A percentile compares a stretch with the other conserved stretches of the same genome.
Conservation (phyloP, 257 asterid species). For the Solanum dulcamara region DNA sequence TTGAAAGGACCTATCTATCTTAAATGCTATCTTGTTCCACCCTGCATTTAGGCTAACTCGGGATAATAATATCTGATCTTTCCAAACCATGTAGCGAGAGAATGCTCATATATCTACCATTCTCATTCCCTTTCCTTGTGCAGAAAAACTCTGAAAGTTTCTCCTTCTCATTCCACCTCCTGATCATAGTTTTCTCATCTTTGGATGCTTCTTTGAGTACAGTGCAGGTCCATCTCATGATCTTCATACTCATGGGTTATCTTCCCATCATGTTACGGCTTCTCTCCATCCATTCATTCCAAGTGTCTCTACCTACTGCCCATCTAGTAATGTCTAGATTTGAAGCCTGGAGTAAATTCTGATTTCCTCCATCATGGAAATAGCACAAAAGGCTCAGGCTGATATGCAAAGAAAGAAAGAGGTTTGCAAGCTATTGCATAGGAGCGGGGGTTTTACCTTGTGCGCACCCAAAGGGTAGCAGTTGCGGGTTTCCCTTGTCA, state of each 20-base stretch:
- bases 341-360: background rate
- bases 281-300: background rate
- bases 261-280: background rate
- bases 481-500: too few species aligned
- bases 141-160: background rate
- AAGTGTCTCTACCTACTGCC: background rate
- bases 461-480: too few species aligned
- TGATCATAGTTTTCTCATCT: background rate
- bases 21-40: background rate
- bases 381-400: background rate
- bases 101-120: background rate
- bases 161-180: background rate
- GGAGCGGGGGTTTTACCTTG: too few species aligned
- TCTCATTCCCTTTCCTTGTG: background rate
- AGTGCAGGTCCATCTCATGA: background rate
- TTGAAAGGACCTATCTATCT: background rate
- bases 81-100: background rate
- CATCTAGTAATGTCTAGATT: background rate
- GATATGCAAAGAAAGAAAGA: background rate
- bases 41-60: background rate
- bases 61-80: background rate
- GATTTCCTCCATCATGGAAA: background rate
- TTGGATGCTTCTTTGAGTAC: background rate
- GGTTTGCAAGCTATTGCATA: too few species aligned
- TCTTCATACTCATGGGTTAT: background rate